Base-by-base conservation (phyloP, 352 stramenopile genomes). In the Globisporangium barbulae region DNA sequence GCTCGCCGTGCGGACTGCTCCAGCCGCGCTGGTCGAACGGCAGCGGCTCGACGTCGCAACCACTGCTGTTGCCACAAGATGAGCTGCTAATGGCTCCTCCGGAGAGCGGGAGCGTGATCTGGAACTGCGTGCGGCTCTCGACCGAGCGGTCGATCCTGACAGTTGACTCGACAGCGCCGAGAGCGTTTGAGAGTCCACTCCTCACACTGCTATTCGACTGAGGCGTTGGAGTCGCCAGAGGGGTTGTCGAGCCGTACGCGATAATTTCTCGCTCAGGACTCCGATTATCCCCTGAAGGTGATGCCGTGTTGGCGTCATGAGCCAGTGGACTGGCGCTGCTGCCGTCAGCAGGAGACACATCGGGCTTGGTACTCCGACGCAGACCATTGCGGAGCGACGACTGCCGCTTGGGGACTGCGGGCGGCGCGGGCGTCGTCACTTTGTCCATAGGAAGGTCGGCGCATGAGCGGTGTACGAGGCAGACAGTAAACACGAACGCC, bases 1-100 rank as follows among this genome's bases (percentile, higher is more conserved):
- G 83, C 63, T 91, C 76, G 5, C 81, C 81, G 53, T 88, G 74
- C 8, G 84, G 84, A 61, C 84, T 91, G 45, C 78, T 83, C 84
- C 84, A 93, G 5, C 84, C 84, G 2, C 70, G 70, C 15, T 75
- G 68, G 10, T 81, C 72, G 10, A 48, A 22, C 6, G 59, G 30
- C 7, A 57, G 52, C 5, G 30, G 37, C 7, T 69, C 48, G 1
- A 28, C 12, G 2, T 63, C 50, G 10, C 25, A 28, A 28, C 58
- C 44, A 17, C 12, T 31, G 13, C 37, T 44, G 31, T 52, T 4
- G 45, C 50, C 28, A 47, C 33, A 31, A 19, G 57, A 37, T 10
- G 42, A 22, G 9, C 13, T 21, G 42, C 19, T 48, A 21, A 21
- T 22, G 42, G 7, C 42, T 48, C 42, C 42, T 48, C 56, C 21